A percentile compares a stretch with the other conserved stretches of the same genome.
Evolutionary conservation across 2,329 filamentous ascomycete genomes (phyloP).

Genomic region (Fusarium haematococcum): DNA sequence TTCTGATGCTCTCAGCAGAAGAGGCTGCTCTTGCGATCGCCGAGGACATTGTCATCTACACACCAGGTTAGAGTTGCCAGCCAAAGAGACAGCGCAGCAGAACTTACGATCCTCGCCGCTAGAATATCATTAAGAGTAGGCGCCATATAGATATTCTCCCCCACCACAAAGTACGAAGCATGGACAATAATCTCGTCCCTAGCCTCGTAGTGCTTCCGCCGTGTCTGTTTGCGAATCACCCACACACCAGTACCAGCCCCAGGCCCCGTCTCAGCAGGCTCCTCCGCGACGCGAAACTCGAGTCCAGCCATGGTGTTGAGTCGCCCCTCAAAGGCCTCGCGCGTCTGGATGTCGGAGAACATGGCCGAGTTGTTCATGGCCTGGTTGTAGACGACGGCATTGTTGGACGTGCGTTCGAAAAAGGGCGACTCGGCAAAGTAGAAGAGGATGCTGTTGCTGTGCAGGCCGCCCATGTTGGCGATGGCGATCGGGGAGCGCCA

Average conservation of each 20-base stretch:
- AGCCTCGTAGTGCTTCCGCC: slow-evolving; percentile 67
- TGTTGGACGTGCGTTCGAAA: slow-evolving; percentile 76
- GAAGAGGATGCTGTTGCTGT: slow-evolving; percentile 74
- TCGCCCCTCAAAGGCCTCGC: slow-evolving; percentile 72
- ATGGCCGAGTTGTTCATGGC: slow-evolving; percentile 71
- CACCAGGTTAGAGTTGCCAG: slow-evolving; percentile 16
- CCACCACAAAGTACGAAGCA: slow-evolving; percentile 72
- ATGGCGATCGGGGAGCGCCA: slow-evolving; percentile 67
- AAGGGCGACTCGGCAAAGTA: slow-evolving; percentile 77
- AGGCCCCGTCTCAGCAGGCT: slow-evolving; percentile 71
- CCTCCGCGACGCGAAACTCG: slow-evolving; percentile 75
- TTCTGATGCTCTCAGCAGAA: slow-evolving; percentile 61
- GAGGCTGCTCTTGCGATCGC: slow-evolving; percentile 66
- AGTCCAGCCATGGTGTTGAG: slow-evolving; percentile 74
- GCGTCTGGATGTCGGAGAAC: slow-evolving; percentile 67
- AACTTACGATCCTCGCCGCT: slow-evolving; percentile 66
- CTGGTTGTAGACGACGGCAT: slow-evolving; percentile 72
- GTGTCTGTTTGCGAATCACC: slow-evolving; percentile 76
- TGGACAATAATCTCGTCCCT: slow-evolving; percentile 69
- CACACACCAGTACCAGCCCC: slow-evolving; percentile 76
- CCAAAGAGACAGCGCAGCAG: neutral
- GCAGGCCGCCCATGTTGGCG: slow-evolving; percentile 67
- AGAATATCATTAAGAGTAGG: slow-evolving; percentile 71
- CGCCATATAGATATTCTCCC: slow-evolving; percentile 76
- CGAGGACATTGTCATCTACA: slow-evolving; percentile 66